Percentiles rank a stretch among this genome's conserved stretches.
These are phyloP conservation scores for Aspergillus novoparasiticus DNA, from an alignment of 2,329 filamentous ascomycete species.

Conservation along the genomic window DNA sequence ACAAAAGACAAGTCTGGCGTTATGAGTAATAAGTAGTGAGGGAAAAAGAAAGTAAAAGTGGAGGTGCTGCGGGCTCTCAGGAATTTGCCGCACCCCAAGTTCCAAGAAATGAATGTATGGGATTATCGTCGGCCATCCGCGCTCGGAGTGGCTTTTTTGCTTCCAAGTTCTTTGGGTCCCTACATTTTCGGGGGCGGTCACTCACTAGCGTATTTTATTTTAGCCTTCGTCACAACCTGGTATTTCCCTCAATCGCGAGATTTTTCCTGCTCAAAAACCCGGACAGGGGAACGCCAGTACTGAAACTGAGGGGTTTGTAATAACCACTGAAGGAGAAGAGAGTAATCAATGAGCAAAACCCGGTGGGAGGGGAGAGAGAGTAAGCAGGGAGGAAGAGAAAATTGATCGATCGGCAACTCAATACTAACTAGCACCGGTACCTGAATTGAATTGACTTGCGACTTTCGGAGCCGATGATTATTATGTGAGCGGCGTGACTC, in stretches of 20 bases:
- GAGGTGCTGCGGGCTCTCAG: conserved; percentile 12
- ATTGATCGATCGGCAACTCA: not conserved
- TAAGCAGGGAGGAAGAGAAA: not conserved
- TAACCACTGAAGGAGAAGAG: not conserved
- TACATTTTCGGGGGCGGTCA: not conserved
- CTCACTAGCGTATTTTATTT: conserved; percentile 21
- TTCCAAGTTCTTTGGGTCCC: not conserved
- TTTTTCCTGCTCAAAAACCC: not conserved
- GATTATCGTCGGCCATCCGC: conserved; percentile 15
- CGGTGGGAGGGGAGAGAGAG: conserved; percentile 13
- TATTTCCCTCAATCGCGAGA: conserved; percentile 13
- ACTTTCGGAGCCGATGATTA: conserved; percentile 24
- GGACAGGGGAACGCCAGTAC: not conserved
- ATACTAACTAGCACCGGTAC: not conserved
- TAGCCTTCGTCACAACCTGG: conserved; percentile 16
- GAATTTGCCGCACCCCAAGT: conserved; percentile 12
- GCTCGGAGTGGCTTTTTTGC: conserved; percentile 23
- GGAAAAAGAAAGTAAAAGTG: conserved; percentile 27
- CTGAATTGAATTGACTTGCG: conserved; percentile 17
- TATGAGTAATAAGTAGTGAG: conserved; percentile 13
- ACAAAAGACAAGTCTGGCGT: conserved; percentile 5
- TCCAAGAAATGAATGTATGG: conserved; percentile 10
- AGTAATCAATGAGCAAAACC: conserved; percentile 8
- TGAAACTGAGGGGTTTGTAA: not conserved
- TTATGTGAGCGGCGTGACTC: conserved; percentile 15